Evolutionary conservation across 2,329 filamentous ascomycete genomes (phyloP).

Genomic region (Aspergillus neoniger): DNA sequence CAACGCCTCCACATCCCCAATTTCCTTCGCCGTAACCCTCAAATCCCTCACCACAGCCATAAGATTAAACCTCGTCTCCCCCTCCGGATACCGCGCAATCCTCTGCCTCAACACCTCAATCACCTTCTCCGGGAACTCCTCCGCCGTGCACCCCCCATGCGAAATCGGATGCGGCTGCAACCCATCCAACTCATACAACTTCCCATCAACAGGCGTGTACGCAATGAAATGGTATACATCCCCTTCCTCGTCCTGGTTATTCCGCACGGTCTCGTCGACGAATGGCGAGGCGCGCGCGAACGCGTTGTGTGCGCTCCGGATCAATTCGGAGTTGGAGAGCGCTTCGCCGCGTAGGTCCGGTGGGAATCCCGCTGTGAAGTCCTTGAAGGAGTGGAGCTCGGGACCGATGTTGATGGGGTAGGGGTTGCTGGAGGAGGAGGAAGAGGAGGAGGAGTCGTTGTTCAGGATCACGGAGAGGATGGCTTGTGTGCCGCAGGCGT

Average conservation of each 20-base stretch:
- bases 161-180: conserved; percentile 89
- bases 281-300: conserved; percentile 90
- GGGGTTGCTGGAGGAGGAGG: conserved; percentile 14
- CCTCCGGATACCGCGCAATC: conserved; percentile 78
- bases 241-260: conserved; percentile 74
- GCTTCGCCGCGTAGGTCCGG: conserved; percentile 72
- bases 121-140: conserved; percentile 75
- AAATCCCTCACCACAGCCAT: conserved; percentile 88
- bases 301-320: conserved; percentile 81
- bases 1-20: conserved; percentile 78
- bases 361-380: conserved; percentile 83
- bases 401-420: conserved; percentile 67
- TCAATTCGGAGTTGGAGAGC: conserved; percentile 69
- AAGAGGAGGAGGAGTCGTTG: conserved; percentile 53
- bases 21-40: conserved; percentile 72
- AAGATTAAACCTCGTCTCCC: conserved; percentile 94
- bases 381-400: conserved; percentile 74
- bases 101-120: conserved; percentile 84
- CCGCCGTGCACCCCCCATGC: conserved; percentile 72
- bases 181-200: conserved; percentile 91
- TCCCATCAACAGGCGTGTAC: conserved; percentile 78
- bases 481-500: conserved; percentile 95
- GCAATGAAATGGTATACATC: conserved; percentile 98
- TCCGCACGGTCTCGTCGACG: conserved; percentile 80
- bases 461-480: conserved; percentile 90